Evolutionary conservation across 352 stramenopile genomes (phyloP), one percentile per base, ranked within the genome.

Genomic region (Pythium aristosporum): DNA sequence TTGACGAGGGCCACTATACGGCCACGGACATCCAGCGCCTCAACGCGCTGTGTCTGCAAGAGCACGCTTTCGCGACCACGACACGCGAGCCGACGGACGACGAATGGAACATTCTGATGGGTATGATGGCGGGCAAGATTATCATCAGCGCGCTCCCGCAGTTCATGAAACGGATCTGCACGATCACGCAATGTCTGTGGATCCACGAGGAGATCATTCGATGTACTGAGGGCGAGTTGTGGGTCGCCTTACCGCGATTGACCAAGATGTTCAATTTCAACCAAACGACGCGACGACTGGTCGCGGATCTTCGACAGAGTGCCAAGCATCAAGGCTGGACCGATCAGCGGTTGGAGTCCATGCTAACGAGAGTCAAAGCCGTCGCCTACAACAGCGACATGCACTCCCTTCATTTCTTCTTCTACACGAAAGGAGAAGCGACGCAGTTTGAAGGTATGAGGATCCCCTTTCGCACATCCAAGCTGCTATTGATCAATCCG

Each of bases 161-260:
- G 23, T 69, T 69, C 16, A 37, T 69, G 7, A 69, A 69, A 30
- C 25, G 63, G 1, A 64, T 55, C 34, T 65, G 63, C 34, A 55
- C n/a, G 0, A 1, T 69, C 2, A 20, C 5, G 2, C 54, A 60
- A 28, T 39, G 64, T 9, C n/a, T 28, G 13, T 57, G 54, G 56
- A 39, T 69, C 30, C 47, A 63, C 21, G 4, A 41, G 0, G 3
- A 60, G 25, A 69, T 61, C 18, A 18, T 54, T 1, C 0, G 16
- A 7, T 15, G 36, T 0, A 54, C 44, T 2, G 63, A 69, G 36
- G 63, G 63, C 2, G 63, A 69, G 25, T 49, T 69, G 1, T 60
- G 11, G 1, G 47, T 25, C 1, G 0, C 3, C 10, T n/a, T 69
- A 1, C 55, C 55, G 11, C 1, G 3, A 6, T 3, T 12, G 11